Conservation (phyloP, 163 green algal genomes). For the Scenedesmus sp. region DNA sequence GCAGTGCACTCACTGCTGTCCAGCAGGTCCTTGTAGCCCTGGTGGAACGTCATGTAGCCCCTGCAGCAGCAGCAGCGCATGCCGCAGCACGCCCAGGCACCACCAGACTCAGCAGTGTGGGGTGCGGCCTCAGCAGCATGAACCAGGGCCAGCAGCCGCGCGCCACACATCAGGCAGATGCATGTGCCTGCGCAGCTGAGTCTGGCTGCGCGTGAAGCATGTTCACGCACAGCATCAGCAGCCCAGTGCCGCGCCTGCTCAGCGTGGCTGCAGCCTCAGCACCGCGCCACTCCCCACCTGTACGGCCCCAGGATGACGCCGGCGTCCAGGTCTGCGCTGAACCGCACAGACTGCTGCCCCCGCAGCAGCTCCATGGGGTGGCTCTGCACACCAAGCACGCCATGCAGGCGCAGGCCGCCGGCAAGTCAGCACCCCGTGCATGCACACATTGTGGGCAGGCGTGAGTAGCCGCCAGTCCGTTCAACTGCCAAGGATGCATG, state of each 20-base stretch:
- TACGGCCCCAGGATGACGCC: constrained; percentile 37
- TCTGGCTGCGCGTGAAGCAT: background rate
- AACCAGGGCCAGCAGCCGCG: background rate
- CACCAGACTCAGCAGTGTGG: background rate
- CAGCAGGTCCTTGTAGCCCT: background rate
- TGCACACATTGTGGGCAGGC: too few species aligned
- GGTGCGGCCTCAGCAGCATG: too few species aligned
- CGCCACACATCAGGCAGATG: too few species aligned
- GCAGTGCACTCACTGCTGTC: background rate
- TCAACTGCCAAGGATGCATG: background rate
- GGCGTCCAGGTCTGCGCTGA: background rate
- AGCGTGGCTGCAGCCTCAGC: background rate
- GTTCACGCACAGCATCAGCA: background rate
- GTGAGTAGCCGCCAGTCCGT: background rate
- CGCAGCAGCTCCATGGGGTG: constrained; percentile 22
- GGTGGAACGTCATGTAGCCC: constrained; percentile 24
- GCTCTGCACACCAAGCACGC: background rate
- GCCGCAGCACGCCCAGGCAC: background rate
- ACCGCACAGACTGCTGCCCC: constrained; percentile 20
- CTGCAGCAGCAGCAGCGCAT: background rate
- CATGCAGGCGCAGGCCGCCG: background rate
- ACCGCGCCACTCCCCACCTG: background rate
- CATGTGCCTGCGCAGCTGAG: background rate
- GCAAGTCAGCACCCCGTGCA: background rate
- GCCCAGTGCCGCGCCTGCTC: background rate